phyloP scores from a whole-genome alignment of 2,329 filamentous ascomycete genomes.

The Neopestalotiopsis rosae region DNA sequence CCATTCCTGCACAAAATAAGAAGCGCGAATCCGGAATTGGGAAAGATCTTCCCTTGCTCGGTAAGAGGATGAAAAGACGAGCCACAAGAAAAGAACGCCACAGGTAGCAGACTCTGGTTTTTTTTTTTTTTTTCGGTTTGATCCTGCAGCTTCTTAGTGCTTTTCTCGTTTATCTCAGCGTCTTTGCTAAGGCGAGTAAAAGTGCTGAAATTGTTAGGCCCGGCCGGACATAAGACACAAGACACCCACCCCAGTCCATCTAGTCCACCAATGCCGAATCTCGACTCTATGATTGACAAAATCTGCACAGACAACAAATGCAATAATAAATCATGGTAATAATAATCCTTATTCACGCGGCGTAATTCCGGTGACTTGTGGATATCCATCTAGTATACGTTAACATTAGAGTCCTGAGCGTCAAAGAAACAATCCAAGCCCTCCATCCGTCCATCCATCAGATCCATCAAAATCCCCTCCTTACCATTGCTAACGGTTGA shows the following conservation, averaged over 20 bases:
- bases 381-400: background rate
- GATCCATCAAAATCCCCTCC: background rate
- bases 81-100: slow-evolving; percentile 2
- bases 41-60: background rate
- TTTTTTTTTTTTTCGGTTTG: too few species aligned
- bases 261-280: background rate
- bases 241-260: background rate
- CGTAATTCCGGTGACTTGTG: background rate
- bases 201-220: too few species aligned
- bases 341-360: background rate
- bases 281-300: background rate
- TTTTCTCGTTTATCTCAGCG: background rate
- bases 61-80: background rate
- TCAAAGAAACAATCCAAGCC: too few species aligned
- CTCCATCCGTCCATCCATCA: too few species aligned
- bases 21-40: slow-evolving; percentile 2
- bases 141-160: background rate
- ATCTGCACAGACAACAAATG: background rate
- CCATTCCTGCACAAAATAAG: background rate
- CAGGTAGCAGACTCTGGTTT: background rate
- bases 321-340: background rate
- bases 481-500: background rate
- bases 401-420: background rate
- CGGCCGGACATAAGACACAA: too few species aligned
- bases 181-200: background rate